phyloP scores from a whole-genome alignment of 768 basidiomycete genomes.

The Amanita subjunquillea region DNA sequence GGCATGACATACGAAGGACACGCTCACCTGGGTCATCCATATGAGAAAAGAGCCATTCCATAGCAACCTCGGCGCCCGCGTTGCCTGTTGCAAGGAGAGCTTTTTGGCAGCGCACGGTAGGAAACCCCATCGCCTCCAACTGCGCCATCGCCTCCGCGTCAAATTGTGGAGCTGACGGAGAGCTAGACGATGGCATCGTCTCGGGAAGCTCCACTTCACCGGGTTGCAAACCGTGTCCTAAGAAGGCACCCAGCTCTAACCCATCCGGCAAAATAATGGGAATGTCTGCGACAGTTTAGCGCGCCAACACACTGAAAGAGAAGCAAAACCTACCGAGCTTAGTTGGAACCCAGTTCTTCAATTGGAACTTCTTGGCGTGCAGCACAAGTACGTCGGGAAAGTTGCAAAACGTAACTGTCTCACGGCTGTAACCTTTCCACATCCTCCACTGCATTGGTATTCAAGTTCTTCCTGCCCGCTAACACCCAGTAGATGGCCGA shows the following conservation, averaged over 20 bases:
- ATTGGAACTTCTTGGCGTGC: conserved; percentile 89
- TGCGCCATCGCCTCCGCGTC: conserved; percentile 65
- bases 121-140: conserved; percentile 90
- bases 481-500: conserved; percentile 37
- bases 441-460: conserved; percentile 72
- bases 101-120: conserved; percentile 74
- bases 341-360: conserved; percentile 93
- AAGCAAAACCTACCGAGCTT: conserved; percentile 64
- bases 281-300: conserved; percentile 46
- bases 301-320: not conserved
- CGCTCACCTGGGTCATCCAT: conserved; percentile 84
- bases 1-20: too few species aligned
- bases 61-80: conserved; percentile 65
- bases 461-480: conserved; percentile 49
- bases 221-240: conserved; percentile 61
- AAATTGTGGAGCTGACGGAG: conserved; percentile 1
- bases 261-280: conserved; percentile 62
- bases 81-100: conserved; percentile 85
- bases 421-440: conserved; percentile 52
- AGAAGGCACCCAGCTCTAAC: conserved; percentile 41
- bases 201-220: conserved; percentile 59
- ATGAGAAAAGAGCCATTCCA: conserved; percentile 93
- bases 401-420: conserved; percentile 74
- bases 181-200: too few species aligned
- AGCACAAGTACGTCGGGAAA: conserved; percentile 80